Conservation (phyloP, 2,329 filamentous ascomycete species). For the Monosporascus sp. region DNA sequence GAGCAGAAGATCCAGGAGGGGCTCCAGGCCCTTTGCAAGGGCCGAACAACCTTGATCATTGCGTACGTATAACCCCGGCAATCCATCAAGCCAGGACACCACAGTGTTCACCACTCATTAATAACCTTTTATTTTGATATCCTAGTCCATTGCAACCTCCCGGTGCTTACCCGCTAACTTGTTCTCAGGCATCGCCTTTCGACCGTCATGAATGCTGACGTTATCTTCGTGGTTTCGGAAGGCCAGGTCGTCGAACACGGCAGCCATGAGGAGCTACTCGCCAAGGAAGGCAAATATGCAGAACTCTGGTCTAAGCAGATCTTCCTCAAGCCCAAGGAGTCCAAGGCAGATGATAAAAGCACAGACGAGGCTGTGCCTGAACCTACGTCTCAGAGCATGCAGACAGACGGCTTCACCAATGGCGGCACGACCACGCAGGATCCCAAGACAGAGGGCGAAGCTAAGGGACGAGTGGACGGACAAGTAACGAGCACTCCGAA, state of each 20-base stretch:
- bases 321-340: constrained; percentile 45
- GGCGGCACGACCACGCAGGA: background rate
- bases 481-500: constrained; percentile 27
- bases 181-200: constrained; percentile 56
- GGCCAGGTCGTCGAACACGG: constrained; percentile 61
- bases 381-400: constrained; percentile 8
- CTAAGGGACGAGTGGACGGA: constrained; percentile 2
- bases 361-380: background rate
- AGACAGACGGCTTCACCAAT: constrained; percentile 8
- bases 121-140: background rate
- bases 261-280: constrained; percentile 52
- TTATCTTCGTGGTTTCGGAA: constrained; percentile 59
- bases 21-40: constrained; percentile 50
- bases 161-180: constrained; percentile 8
- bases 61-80: constrained; percentile 33
- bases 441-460: background rate
- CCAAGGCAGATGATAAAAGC: constrained; percentile 20
- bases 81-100: background rate
- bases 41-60: constrained; percentile 62
- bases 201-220: constrained; percentile 64
- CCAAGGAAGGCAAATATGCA: constrained; percentile 54
- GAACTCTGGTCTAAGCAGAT: constrained; percentile 61
- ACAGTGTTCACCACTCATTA: background rate
- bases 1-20: constrained; percentile 63
- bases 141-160: background rate